Evolutionary conservation across 2,329 filamentous ascomycete genomes (phyloP), one percentile per base, ranked within the genome.

Genomic region (Aureobasidium sp.): DNA sequence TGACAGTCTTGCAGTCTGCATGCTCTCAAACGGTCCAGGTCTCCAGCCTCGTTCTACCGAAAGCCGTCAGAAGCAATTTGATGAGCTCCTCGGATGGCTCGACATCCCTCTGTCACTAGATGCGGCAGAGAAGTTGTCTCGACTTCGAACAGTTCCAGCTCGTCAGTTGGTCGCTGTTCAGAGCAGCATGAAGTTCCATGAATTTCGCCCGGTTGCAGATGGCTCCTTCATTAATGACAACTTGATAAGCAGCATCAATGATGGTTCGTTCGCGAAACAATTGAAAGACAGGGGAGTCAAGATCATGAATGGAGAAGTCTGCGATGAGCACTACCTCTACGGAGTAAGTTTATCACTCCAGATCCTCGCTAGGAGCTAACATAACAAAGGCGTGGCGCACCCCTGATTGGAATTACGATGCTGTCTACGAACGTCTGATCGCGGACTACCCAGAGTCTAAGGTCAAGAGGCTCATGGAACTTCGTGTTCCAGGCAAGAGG

Each of bases 161-260:
- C 66, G 72, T 17, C 66, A 70, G 1, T 73, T 84, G 39, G 68
- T 84, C 48, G 67, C 73, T 49, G 77, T 78, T 5, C 77, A 72
- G 25, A 67, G 71, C 39, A 69, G 67, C 27, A 76, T 84, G 61
- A 71, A 75, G 29, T 65, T 78, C n/a, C 79, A 82, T 66, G 79
- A 84, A 66, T 85, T 83, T 70, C 78, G 82, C 57, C 79, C 80
- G 15, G 74, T 79, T 8, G 78, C 79, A 6, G 82, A 84, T 64
- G 73, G 71, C 8, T 61, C 64, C 7, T 84, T 84, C 69, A 74
- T 84, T 5, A 71, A 72, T 0, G 68, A 70, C 17, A 68, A 71
- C 2, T 70, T 83, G 25, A 77, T 83, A 52, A 41, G 68, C 0
- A 73, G 77, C 29, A 77, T 84, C 37, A 78, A 80, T 66, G 76